Conservation (phyloP, 495 filamentous ascomycete species). For the Aspergillus avenaceus region DNA sequence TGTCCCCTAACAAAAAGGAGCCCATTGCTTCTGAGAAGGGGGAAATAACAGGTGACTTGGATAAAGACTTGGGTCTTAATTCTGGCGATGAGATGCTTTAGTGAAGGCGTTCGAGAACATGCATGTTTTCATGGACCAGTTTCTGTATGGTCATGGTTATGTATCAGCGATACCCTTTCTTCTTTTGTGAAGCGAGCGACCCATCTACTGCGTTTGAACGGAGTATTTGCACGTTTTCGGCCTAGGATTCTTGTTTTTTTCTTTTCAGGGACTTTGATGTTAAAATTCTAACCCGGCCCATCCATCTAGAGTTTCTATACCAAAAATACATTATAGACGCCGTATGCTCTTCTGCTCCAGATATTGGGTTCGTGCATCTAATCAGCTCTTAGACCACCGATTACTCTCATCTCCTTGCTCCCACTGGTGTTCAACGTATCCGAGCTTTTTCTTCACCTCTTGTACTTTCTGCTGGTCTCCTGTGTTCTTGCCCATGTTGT, state of each 20-base stretch:
- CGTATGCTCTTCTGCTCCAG: not conserved
- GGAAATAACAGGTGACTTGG: constrained; percentile 41
- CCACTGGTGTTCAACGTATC: constrained; percentile 84
- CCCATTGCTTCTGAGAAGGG: constrained; percentile 6
- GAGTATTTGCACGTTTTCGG: not conserved
- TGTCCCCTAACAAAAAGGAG: constrained; percentile 19
- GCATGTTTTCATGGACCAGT: not conserved
- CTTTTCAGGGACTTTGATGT: not conserved
- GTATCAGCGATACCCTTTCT: not conserved
- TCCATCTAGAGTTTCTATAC: not conserved
- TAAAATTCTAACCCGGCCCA: not conserved
- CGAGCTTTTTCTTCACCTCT: constrained; percentile 77
- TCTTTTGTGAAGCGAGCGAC: not conserved
- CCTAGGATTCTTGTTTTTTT: not conserved
- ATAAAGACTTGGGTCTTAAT: constrained; percentile 32
- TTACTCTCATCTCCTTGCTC: constrained; percentile 75
- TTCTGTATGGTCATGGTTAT: not conserved
- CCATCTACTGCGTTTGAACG: not conserved
- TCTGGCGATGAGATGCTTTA: constrained; percentile 38
- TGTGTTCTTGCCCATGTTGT: constrained; percentile 95
- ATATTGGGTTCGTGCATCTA: not conserved
- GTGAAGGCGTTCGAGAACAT: too few species aligned
- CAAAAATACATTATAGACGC: not conserved
- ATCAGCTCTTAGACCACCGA: constrained; percentile 59
- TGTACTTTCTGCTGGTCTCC: constrained; percentile 75